Base-by-base conservation (phyloP, 495 filamentous ascomycete genomes). In the Haplographium delicatum region DNA sequence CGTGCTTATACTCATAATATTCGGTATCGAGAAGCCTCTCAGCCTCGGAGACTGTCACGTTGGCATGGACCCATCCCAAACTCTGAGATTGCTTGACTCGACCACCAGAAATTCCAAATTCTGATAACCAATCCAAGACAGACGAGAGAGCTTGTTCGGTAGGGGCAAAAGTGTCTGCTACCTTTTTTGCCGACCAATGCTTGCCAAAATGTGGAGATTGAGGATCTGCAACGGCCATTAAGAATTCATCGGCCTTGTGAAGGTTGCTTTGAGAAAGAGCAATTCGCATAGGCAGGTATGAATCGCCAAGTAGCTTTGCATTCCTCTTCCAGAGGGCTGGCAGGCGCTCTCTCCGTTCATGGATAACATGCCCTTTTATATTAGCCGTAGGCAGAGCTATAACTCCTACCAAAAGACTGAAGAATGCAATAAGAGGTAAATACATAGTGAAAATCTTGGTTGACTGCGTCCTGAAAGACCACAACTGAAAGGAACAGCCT, bases 11-110 rank as follows among this genome's bases (percentile, higher is more conserved):
- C 33, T 74, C 51, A 50, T 75, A 74, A 53, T 82, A 85, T 49
- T 81, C 64, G 3, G 81, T 76, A 40, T 73, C 67, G 44, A 85
- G 72, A 1, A 85, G 66, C 11, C 57, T 54, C 53, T 85, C 80
- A 0, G 70, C 71, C 49, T 83, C 78, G 27, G 70, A 60, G 22
- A 70, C 55, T 3, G 63, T 72, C 7, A 72, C 74, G 54, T 80
- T 68, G 44, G 80, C 35, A 27, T 54, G 51, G 5, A 54, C 18
- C 51, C 51, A 54, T 20, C 37, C 35, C 5, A 48, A 28, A 34
- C 44, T 26, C 27, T 43, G 44, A 13, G 51, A 54, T 38, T 54
- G 51, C 38, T 43, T 48, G 37, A 54, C 44, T 23, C 50, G 41
- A 18, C 47, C 42, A 19, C 22, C 20, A 6, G 19, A 15, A 16